A percentile compares a stretch with the other conserved stretches of the same genome.
phyloP scores from a whole-genome alignment of 768 basidiomycete genomes.

The Tylopilus felleus region DNA sequence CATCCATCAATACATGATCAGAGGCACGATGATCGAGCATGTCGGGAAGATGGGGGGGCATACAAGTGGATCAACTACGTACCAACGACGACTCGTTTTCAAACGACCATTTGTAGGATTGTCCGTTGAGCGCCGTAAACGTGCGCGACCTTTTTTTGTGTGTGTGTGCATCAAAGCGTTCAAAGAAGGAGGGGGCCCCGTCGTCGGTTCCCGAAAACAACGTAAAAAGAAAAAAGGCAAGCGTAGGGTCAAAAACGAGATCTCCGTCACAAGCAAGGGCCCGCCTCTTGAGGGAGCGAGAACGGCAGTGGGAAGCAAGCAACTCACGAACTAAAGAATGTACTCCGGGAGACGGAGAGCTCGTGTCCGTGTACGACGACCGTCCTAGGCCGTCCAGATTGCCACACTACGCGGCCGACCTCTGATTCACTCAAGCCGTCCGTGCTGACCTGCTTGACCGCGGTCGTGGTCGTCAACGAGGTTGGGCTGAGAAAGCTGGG shows the following conservation, averaged over 20 bases:
- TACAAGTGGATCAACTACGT: constrained; percentile 1
- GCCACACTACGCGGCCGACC: constrained; percentile 30
- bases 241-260: constrained; percentile 1
- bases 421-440: constrained; percentile 26
- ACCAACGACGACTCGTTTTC: constrained; percentile 32
- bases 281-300: neutral
- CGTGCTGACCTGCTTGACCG: constrained; percentile 22
- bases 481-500: constrained; percentile 13
- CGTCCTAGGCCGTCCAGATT: constrained; percentile 26
- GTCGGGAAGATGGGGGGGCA: neutral
- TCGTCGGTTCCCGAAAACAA: neutral
- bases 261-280: neutral
- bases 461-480: constrained; percentile 18
- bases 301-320: neutral
- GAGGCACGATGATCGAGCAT: neutral
- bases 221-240: neutral
- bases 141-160: constrained; percentile 26
- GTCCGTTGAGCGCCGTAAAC: constrained; percentile 33
- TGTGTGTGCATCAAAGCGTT: neutral
- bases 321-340: constrained; percentile 32
- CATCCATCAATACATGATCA: neutral
- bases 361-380: constrained; percentile 29
- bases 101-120: constrained; percentile 35
- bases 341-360: constrained; percentile 23
- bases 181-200: neutral